These are phyloP conservation scores for Knoxia roxburghii DNA, from an alignment of 257 asterid species.

Conservation along the genomic window DNA sequence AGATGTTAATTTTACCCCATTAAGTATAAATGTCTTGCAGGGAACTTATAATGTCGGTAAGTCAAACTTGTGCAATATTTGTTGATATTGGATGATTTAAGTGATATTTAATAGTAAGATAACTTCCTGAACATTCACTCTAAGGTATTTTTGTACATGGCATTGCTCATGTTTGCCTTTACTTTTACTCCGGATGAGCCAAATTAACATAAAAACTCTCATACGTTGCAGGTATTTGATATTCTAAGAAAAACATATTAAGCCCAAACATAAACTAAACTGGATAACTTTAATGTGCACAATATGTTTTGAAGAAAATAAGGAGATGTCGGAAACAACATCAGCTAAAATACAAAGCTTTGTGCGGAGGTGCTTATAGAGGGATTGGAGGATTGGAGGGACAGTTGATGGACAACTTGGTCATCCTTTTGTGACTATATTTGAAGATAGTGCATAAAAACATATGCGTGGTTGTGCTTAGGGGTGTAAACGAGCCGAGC, in stretches of 20 bases:
- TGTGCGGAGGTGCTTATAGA: constrained; percentile 39
- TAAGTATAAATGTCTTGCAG: neutral
- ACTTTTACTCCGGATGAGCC: neutral
- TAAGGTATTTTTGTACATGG: too few relatives aligned
- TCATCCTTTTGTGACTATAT: constrained; percentile 39
- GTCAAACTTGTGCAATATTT: neutral
- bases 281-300: constrained; percentile 42
- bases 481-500: too few relatives aligned
- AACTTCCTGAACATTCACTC: too few relatives aligned
- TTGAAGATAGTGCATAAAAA: constrained; percentile 3
- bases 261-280: constrained; percentile 29
- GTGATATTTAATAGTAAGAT: neutral
- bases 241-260: constrained; percentile 67
- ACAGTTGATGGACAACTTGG: constrained; percentile 41
- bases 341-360: constrained; percentile 36
- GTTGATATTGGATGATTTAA: neutral
- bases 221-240: constrained; percentile 65
- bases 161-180: neutral
- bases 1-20: too few relatives aligned
- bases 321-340: constrained; percentile 25
- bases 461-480: neutral
- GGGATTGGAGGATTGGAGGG: constrained; percentile 46
- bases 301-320: constrained; percentile 28
- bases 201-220: neutral
- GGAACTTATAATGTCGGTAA: neutral